Base-by-base conservation (phyloP, 148 eudicot genomes). In the Fagopyrum homotropicum region DNA sequence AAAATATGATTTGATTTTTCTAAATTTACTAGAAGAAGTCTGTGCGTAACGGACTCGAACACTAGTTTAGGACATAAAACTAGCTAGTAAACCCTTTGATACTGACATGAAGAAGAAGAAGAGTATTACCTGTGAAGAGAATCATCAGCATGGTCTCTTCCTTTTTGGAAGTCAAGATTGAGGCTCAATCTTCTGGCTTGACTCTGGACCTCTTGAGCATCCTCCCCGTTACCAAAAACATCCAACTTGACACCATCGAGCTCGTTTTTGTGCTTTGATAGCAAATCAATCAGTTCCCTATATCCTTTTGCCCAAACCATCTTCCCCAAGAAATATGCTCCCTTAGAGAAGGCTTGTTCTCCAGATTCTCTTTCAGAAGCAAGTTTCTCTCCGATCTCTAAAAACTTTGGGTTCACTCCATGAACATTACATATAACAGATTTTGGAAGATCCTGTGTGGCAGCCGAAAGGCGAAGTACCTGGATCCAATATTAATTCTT, bases 221-320 rank as follows among this genome's bases (percentile, higher is more conserved):
- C 98, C 84, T 95, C 96, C 68, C 98, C 98, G 75, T 84, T 89
- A 52, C 97, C 98, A 81, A 85, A 95, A 30, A 95, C 89, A 81
- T 95, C 98, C 82, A 95, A 56, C 47, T 89, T 88, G 75, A 95
- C 88, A 75, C 89, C 89, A 80, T 84, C 81, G 51, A 95, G 90
- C 72, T 92, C 98, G 26, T 71, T 84, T 76, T 89, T 89, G 76
- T 90, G 93, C 88, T 89, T 92, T 15, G 97, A 88, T 69, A 95
- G 80, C 83, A 95, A 81, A 82, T 92, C 98, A 80, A 95, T 84
- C 57, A 95, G 75, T 79, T 95, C 98, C 78, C 78, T 80, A 63
- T 92, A 95, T 76, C 98, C 98, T 82, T 95, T 95, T 43, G 98
- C 98, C 98, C 98, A 95, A n/a, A 95, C 98, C 98, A 95, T 89